A percentile compares a stretch with the other conserved stretches of the same genome.
phyloP scores from a whole-genome alignment of 2,329 filamentous ascomycete genomes.

The Aspergillus arachidicola region DNA sequence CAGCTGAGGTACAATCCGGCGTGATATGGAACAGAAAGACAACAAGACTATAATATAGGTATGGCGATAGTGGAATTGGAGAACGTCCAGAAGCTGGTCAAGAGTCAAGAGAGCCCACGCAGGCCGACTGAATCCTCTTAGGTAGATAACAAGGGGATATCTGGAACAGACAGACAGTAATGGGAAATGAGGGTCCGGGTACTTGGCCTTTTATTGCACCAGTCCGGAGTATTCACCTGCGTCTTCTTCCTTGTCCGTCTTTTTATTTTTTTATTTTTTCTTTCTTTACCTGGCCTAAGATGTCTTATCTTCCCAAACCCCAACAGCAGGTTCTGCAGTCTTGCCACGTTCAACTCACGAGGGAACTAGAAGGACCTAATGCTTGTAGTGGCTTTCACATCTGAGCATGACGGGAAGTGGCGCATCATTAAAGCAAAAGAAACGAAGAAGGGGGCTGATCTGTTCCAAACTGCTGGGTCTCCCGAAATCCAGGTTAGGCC shows the following conservation, averaged over 20 bases:
- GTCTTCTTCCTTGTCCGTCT: background rate
- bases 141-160: background rate
- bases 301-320: constrained; percentile 5
- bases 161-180: background rate
- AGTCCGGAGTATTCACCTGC: background rate
- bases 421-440: constrained; percentile 16
- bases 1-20: background rate
- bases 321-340: constrained; percentile 18
- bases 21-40: background rate
- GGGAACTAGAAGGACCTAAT: constrained; percentile 13
- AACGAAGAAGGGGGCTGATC: constrained; percentile 18
- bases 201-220: background rate
- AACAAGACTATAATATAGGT: background rate
- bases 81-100: background rate
- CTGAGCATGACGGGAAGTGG: constrained; percentile 23
- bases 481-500: constrained; percentile 26
- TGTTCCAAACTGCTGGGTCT: constrained; percentile 27
- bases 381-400: constrained; percentile 8
- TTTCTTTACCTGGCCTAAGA: background rate
- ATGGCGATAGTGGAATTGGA: background rate
- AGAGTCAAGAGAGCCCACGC: background rate
- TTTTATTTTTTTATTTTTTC: constrained; percentile 2
- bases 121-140: background rate
- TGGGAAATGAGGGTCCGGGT: background rate
- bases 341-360: constrained; percentile 38